These are phyloP conservation scores for Aspergillus aculeatus DNA, from an alignment of 2,329 filamentous ascomycete species.

Conservation along the genomic window DNA sequence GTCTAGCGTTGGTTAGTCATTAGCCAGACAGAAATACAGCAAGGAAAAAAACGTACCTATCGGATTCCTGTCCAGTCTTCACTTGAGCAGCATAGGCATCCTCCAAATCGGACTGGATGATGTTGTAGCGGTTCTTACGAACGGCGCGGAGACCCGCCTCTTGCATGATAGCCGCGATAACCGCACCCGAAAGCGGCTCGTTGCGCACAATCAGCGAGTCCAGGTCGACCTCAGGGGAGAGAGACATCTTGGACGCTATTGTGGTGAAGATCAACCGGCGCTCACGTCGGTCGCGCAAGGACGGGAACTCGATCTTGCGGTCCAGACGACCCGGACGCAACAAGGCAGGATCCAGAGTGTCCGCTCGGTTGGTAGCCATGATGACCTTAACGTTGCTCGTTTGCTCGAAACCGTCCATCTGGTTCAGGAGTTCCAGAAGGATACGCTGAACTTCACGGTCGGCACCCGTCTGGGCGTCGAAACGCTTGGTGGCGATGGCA, in stretches of 20 bases:
- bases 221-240: conserved; percentile 93
- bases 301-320: conserved; percentile 99
- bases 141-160: conserved; percentile 93
- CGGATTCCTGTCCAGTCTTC: conserved; percentile 72
- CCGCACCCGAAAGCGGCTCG: conserved; percentile 88
- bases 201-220: conserved; percentile 96
- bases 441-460: conserved; percentile 99
- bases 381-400: conserved; percentile 99
- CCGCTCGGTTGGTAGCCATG: conserved; percentile 98
- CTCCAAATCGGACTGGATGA: conserved; percentile 94
- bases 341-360: conserved; percentile 92
- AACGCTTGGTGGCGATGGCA: conserved; percentile 97
- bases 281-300: conserved; percentile 86
- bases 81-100: conserved; percentile 97
- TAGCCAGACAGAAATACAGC: conserved; percentile 9
- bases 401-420: conserved; percentile 99
- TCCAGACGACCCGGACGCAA: conserved; percentile 93
- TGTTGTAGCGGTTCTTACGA: conserved; percentile 98
- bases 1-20: conserved; percentile 61
- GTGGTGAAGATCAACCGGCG: conserved; percentile 94
- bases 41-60: conserved; percentile 48
- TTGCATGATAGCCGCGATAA: conserved; percentile 99
- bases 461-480: conserved; percentile 96
- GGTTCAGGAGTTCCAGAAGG: conserved; percentile 92
- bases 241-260: conserved; percentile 95